Conservation (phyloP, 139 green algal genomes). For the Tetradesmus obliquus region DNA sequence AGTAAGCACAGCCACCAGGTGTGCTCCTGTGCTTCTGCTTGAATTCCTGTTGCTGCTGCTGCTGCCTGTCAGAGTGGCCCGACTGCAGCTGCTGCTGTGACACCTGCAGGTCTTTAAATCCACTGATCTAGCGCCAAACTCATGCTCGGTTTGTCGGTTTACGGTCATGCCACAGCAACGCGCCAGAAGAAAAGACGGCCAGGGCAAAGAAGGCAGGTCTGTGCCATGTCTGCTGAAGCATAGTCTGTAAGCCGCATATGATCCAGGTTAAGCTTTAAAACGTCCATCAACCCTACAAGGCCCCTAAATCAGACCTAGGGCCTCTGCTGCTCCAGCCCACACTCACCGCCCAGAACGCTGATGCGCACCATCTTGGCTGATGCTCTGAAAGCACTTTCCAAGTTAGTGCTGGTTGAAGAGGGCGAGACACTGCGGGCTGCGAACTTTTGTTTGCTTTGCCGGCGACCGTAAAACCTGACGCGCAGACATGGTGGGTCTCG, state of each 20-base stretch:
- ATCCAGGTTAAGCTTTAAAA: not conserved
- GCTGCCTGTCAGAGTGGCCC: not conserved
- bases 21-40: not conserved
- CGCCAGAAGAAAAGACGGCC: not conserved
- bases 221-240: not conserved
- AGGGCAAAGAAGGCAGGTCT: not conserved
- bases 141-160: not conserved
- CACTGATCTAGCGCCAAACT: not conserved
- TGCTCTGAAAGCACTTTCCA: conserved; percentile 4
- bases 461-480: not conserved
- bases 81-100: not conserved
- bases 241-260: not conserved
- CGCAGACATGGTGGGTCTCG: not conserved
- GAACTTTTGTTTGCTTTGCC: conserved; percentile 4
- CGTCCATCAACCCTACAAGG: not conserved
- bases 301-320: not conserved
- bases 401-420: conserved; percentile 20
- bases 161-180: not conserved
- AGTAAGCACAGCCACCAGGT: not conserved
- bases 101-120: not conserved
- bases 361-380: conserved; percentile 94
- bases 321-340: not conserved
- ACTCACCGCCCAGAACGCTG: conserved; percentile 91
- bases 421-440: not conserved
- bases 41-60: not conserved